Base-by-base conservation (phyloP, 2,329 filamentous ascomycete genomes). In the Davidsoniella virescens region DNA sequence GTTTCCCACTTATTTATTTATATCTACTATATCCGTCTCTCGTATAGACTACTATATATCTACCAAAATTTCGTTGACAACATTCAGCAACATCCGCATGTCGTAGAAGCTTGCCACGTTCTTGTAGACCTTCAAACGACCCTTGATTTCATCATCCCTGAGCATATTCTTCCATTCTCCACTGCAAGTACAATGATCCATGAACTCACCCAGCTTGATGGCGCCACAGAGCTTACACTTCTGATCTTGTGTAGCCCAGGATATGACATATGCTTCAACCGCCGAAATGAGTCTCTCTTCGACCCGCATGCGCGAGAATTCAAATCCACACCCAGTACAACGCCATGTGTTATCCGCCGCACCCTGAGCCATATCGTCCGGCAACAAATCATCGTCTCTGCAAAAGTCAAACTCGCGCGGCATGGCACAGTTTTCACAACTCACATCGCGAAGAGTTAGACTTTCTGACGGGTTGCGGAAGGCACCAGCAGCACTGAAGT, bases 121-220 rank as follows among this genome's bases (percentile, higher is more conserved):
- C 56, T 70, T 72, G 64, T 87, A 81, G 4, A 94, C 82, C 40
- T 64, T 71, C 59, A 96, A 58, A 61, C 69, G 74, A 61, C 70
- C 76, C 59, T 75, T 65, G 23, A 90, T 67, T 25, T 84, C 83
- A 26, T 73, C 76, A 55, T 73, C 71, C 57, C 80, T 75, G 53
- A 88, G 71, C 17, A 79, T 85, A 56, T 78, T 78, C 16, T 72
- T 73, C 92, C 92, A 98, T 53, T 76, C 75, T 3, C 92, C 92
- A 54, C 85, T 86, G 69, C 92, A 98, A 9, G 81, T 83, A 65
- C 93, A 98, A 64, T 96, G 88, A 63, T 95, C 90, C 80, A 92
- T 87, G 59, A 96, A 93, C 60, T 95, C 90, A 62, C 94, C 96
- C 39, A 85, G 72, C 60, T 87, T 71, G 38, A 94, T 65, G 57